phyloP scores from a whole-genome alignment of 2,329 filamentous ascomycete species.

The Fusarium nurragi region DNA sequence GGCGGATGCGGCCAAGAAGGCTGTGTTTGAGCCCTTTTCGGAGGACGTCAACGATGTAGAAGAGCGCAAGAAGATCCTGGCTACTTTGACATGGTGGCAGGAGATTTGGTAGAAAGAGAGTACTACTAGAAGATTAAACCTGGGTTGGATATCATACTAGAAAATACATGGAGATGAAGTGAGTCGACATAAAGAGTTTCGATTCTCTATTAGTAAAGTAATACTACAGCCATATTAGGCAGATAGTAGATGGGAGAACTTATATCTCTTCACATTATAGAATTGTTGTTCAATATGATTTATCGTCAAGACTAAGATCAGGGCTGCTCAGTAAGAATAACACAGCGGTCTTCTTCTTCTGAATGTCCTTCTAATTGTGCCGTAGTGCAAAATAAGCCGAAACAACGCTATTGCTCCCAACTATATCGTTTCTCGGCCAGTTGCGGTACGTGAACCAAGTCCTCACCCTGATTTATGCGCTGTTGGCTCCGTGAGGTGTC shows the following conservation, averaged over 20 bases:
- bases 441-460: constrained; percentile 63
- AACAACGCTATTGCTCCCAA: constrained; percentile 55
- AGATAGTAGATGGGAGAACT: neutral
- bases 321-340: neutral
- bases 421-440: constrained; percentile 61
- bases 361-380: neutral
- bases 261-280: neutral
- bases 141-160: neutral
- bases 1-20: constrained; percentile 64
- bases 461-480: constrained; percentile 56
- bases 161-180: neutral
- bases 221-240: neutral
- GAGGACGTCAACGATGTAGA: constrained; percentile 50
- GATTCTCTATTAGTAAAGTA: no score
- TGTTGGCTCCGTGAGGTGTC: constrained; percentile 47
- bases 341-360: neutral
- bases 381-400: neutral
- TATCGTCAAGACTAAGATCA: neutral
- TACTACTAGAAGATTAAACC: neutral
- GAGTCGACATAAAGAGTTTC: no score
- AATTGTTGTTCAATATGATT: neutral
- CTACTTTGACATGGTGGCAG: constrained; percentile 61
- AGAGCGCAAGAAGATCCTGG: constrained; percentile 52
- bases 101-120: constrained; percentile 62
- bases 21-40: constrained; percentile 61